Conservation (phyloP, 495 filamentous ascomycete genomes). For the Podospora pseudocomata region DNA sequence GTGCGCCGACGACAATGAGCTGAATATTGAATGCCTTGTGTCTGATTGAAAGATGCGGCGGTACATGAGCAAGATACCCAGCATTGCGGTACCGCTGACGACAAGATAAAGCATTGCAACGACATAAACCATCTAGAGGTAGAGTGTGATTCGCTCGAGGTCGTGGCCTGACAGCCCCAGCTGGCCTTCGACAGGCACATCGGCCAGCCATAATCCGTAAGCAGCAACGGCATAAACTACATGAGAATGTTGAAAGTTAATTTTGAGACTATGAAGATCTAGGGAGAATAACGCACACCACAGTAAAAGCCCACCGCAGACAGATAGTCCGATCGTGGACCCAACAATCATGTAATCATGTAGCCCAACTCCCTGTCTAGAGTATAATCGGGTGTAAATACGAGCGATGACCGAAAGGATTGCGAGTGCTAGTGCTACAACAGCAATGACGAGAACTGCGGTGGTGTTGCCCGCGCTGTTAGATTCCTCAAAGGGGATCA, state of each 20-base stretch:
- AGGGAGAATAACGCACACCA: neutral
- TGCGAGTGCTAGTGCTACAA: neutral
- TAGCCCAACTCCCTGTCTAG: neutral
- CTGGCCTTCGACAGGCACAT: neutral
- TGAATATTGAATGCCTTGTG: conserved; percentile 17
- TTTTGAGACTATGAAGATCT: neutral
- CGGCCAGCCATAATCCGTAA: neutral
- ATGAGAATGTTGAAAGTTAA: neutral
- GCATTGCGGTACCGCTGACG: conserved; percentile 19
- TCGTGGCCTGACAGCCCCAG: neutral
- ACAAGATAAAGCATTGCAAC: conserved; percentile 27
- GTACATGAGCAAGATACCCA: conserved; percentile 32
- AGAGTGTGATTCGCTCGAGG: conserved; percentile 27
- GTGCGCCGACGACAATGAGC: conserved; percentile 13
- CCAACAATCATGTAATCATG: neutral
- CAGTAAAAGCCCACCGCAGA: neutral
- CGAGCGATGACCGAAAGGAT: neutral
- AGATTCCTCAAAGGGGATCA: neutral
- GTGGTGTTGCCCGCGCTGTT: neutral
- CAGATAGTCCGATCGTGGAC: neutral
- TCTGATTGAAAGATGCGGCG: conserved; percentile 27
- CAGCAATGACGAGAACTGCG: neutral
- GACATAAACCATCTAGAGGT: conserved; percentile 33
- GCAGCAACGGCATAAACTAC: neutral
- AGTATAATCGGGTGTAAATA: neutral